phyloP scores from a whole-genome alignment of 2,329 filamentous ascomycete genomes.

The Colletotrichum tofieldiae region DNA sequence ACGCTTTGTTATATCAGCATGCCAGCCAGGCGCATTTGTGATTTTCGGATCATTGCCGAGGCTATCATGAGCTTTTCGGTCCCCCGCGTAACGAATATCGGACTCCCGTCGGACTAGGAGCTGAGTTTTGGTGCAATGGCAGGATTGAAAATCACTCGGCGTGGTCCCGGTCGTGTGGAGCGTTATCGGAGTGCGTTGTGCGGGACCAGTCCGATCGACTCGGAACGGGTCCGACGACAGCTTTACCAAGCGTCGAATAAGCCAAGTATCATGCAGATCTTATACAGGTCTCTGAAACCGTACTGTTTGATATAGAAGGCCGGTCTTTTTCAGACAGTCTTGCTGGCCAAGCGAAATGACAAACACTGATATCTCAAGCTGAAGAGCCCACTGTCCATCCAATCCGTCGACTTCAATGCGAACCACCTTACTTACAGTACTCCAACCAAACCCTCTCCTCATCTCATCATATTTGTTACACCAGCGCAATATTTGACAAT shows the following conservation, averaged over 20 bases:
- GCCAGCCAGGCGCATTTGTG: neutral
- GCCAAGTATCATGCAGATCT: neutral
- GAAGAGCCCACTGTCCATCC: neutral
- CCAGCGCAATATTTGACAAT: neutral
- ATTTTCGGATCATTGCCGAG: conserved; percentile 2
- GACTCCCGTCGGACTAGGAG: neutral
- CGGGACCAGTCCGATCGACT: neutral
- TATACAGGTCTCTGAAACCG: too few species aligned
- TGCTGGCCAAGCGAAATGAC: too few species aligned
- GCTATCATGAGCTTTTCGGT: neutral
- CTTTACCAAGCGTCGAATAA: neutral
- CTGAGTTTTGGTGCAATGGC: neutral
- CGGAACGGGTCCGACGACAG: conserved; percentile 1
- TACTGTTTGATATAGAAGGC: neutral
- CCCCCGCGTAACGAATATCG: neutral
- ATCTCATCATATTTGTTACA: neutral
- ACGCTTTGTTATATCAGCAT: conserved; percentile 6
- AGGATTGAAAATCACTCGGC: neutral
- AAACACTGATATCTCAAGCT: neutral
- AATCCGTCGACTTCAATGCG: neutral
- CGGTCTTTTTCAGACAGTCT: neutral
- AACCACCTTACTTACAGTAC: neutral
- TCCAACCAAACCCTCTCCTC: neutral
- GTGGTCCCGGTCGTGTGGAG: neutral
- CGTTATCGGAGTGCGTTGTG: neutral